A percentile compares a stretch with the other conserved stretches of the same genome.
Conservation (phyloP, 495 filamentous ascomycete genomes). For the Aspergillus cavernicola region DNA sequence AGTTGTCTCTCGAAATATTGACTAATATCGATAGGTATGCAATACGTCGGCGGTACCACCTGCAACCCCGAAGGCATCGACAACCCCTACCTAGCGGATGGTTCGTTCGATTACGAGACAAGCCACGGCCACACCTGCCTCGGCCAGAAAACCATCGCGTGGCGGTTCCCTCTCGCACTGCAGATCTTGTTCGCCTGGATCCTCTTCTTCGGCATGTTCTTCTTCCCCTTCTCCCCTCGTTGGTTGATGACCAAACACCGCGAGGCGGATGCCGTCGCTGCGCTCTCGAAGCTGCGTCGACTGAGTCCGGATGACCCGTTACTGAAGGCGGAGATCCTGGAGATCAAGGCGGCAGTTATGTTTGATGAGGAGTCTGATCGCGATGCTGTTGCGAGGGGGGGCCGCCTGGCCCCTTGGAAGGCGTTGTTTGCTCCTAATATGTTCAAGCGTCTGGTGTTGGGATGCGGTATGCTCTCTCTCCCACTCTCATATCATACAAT, state of each 20-base stretch:
- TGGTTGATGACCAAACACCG: slow-evolving; percentile 75
- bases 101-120: slow-evolving; percentile 26
- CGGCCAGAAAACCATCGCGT: slow-evolving; percentile 39
- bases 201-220: slow-evolving; percentile 63
- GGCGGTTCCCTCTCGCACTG: slow-evolving; percentile 43
- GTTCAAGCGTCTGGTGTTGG: slow-evolving; percentile 61
- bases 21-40: no score
- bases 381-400: slow-evolving; percentile 30
- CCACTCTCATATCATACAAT: background rate
- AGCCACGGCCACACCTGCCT: slow-evolving; percentile 69
- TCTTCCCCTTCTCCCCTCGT: slow-evolving; percentile 70
- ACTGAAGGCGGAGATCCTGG: slow-evolving; percentile 62
- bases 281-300: slow-evolving; percentile 40
- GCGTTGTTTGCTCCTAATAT: slow-evolving; percentile 49
- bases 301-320: slow-evolving; percentile 60
- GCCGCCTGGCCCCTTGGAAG: slow-evolving; percentile 56
- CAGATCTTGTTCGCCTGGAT: slow-evolving; percentile 58
- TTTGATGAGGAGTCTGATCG: slow-evolving; percentile 56
- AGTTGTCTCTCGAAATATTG: slow-evolving; percentile 19
- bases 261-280: slow-evolving; percentile 59
- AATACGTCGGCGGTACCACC: slow-evolving; percentile 58
- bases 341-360: slow-evolving; percentile 55
- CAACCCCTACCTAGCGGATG: slow-evolving; percentile 26
- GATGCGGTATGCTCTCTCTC: slow-evolving; percentile 25
- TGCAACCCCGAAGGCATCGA: slow-evolving; percentile 43